Evolutionary conservation across 1,284 basidiomycete genomes (phyloP).

Genomic region (Cryptococcus neoformans): DNA sequence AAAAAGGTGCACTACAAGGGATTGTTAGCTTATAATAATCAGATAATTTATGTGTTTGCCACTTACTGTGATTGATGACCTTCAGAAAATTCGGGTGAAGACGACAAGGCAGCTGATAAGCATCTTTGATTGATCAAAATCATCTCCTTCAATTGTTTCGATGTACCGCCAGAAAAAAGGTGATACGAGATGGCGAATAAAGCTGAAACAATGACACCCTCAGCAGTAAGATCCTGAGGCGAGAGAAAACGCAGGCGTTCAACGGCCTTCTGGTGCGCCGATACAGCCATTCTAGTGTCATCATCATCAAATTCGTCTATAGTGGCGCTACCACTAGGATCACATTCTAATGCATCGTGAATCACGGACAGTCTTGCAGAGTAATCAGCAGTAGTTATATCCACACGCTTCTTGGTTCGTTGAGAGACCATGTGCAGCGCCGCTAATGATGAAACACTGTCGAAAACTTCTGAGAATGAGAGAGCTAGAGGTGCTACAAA

Average conservation of each 20-base stretch:
- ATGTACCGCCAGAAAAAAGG: conserved; percentile 25
- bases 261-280: conserved; percentile 13
- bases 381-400: not conserved
- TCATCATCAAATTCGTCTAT: conserved; percentile 7
- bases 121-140: conserved; percentile 17
- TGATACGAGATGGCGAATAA: conserved; percentile 25
- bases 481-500: conserved; percentile 21
- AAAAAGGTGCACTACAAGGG: not conserved
- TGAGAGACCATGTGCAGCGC: conserved; percentile 23
- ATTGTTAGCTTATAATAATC: not conserved
- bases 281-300: conserved; percentile 7
- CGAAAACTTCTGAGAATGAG: conserved; percentile 15
- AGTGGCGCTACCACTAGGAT: not conserved
- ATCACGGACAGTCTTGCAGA: not conserved
- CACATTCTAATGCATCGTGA: not conserved
- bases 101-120: conserved; percentile 12
- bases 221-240: conserved; percentile 11
- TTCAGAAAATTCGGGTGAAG: conserved; percentile 13
- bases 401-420: conserved; percentile 5
- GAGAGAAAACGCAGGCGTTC: conserved; percentile 16
- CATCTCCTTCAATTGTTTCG: conserved; percentile 14
- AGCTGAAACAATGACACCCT: conserved; percentile 21
- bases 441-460: conserved; percentile 14
- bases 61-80: not conserved
- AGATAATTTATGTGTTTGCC: not conserved